These are phyloP conservation scores for Piloderma croceum DNA, from an alignment of 768 basidiomycete genomes.

Conservation along the genomic window DNA sequence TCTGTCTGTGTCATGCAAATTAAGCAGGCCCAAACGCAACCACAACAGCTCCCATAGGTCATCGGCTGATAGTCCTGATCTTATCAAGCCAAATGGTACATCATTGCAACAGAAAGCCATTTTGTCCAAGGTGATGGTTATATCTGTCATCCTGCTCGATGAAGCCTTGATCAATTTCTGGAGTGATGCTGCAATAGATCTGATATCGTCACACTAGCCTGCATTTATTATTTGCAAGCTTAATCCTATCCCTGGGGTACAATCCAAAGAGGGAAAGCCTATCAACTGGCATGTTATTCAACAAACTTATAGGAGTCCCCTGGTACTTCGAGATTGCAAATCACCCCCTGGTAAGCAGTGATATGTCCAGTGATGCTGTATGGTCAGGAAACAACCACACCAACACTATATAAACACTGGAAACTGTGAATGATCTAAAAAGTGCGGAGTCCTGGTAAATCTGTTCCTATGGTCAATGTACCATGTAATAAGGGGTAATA, in stretches of 20 bases:
- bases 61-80: slow-evolving; percentile 17
- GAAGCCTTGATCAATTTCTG: slow-evolving; percentile 84
- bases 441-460: too few relatives aligned
- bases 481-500: too few relatives aligned
- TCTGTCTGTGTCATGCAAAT: slow-evolving; percentile 28
- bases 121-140: slow-evolving; percentile 35
- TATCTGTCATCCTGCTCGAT: slow-evolving; percentile 60
- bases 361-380: too few relatives aligned
- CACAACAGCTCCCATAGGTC: slow-evolving; percentile 22
- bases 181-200: slow-evolving; percentile 68
- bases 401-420: too few relatives aligned
- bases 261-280: slow-evolving; percentile 12
- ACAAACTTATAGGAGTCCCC: too few relatives aligned
- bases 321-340: too few relatives aligned
- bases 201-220: slow-evolving; percentile 61
- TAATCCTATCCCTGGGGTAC: slow-evolving; percentile 28
- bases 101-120: slow-evolving; percentile 9
- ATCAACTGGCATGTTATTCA: too few relatives aligned
- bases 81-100: slow-evolving; percentile 20
- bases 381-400: too few relatives aligned
- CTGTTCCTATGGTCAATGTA: too few relatives aligned
- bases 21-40: slow-evolving; percentile 30
- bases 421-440: too few relatives aligned
- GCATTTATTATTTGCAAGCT: slow-evolving; percentile 67
- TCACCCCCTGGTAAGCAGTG: too few relatives aligned